Evolutionary conservation across 805 yeast genomes (phyloP), one percentile per base, ranked within the genome.

Genomic region (Wickerhamomyces tratensis): DNA sequence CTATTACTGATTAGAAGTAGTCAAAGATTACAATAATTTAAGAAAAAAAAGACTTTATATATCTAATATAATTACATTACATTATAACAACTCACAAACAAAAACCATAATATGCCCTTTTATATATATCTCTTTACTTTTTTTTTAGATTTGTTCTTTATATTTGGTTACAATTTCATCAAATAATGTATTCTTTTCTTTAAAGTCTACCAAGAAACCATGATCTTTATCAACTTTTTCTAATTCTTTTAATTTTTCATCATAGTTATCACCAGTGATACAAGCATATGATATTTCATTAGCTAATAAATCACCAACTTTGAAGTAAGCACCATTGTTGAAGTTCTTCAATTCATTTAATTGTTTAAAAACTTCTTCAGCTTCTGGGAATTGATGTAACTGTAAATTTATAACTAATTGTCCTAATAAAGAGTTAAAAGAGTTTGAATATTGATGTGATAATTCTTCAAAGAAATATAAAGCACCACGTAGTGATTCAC

Each of bases 391-490:
- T 55, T 89, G 84, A 40, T 79, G 77, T 58, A 87, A 74, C 64
- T 86, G 87, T 52, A 89, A 64, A 47, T 89, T 87, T 46, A 88
- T 70, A 10, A 79, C 82, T 37, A 87, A 72, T 54, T 87, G 76
- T 35, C 83, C 80, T 33, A 76, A 54, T 50, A 83, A 71, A 14
- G 75, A 65, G 51, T 74, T 73, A 55, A 70, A 67, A 33, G 65
- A 58, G 39, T 69, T 57, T 39, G 69, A 69, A 45, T 71, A 68
- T 33, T 76, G 72, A 45, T 83, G 79, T 37, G 87, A 69, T 44
- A 84, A 68, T 63, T 91, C 98, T 62, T 91, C 97, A 59, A 72
- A 84, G 56, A 82, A 80, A 58, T 79, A 83, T 61, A 72, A 72
- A 20, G 69, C 60, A 10, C 72, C 67, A 52, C 69, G 68, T 13